A percentile compares a stretch with the other conserved stretches of the same genome.
Conservation (phyloP, 2,329 filamentous ascomycete species). For the Parasarocladium wereldwijsianum region DNA sequence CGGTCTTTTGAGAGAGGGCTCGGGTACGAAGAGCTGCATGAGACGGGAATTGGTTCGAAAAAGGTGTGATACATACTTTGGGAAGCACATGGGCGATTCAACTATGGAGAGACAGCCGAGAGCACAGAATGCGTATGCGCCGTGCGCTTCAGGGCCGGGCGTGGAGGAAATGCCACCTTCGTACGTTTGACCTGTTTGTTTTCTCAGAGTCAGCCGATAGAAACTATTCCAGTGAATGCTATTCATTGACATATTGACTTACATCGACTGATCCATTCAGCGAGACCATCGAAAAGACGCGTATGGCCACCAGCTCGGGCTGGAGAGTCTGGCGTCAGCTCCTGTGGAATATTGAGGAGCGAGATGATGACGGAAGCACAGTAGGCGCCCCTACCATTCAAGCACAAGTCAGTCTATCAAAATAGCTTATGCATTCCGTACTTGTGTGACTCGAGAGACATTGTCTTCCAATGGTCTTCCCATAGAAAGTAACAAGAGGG, state of each 20-base stretch:
- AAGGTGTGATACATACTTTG: constrained; percentile 46
- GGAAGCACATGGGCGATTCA: constrained; percentile 61
- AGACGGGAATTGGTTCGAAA: constrained; percentile 5
- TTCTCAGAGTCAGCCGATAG: not conserved
- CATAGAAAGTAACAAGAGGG: not conserved
- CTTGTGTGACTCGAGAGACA: not conserved
- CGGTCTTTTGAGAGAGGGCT: too few relatives aligned
- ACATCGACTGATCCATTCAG: constrained; percentile 71
- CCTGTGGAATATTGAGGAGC: constrained; percentile 67
- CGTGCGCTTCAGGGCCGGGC: constrained; percentile 83
- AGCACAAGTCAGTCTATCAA: constrained; percentile 7
- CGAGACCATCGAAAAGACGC: constrained; percentile 55
- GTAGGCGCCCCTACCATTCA: constrained; percentile 59
- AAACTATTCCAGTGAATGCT: too few relatives aligned
- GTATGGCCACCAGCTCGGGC: constrained; percentile 47
- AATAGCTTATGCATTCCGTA: not conserved
- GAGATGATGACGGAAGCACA: constrained; percentile 78
- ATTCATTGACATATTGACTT: constrained; percentile 24
- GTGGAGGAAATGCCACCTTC: constrained; percentile 85
- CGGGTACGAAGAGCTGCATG: too few relatives aligned
- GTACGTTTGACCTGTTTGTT: constrained; percentile 62
- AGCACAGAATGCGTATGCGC: constrained; percentile 91
- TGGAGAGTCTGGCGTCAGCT: constrained; percentile 59
- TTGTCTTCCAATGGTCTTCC: not conserved
- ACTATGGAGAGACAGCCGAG: constrained; percentile 79